Evolutionary conservation across 164 flowering plant genomes (phyloP).

Genomic region (Akebia trifoliata): DNA sequence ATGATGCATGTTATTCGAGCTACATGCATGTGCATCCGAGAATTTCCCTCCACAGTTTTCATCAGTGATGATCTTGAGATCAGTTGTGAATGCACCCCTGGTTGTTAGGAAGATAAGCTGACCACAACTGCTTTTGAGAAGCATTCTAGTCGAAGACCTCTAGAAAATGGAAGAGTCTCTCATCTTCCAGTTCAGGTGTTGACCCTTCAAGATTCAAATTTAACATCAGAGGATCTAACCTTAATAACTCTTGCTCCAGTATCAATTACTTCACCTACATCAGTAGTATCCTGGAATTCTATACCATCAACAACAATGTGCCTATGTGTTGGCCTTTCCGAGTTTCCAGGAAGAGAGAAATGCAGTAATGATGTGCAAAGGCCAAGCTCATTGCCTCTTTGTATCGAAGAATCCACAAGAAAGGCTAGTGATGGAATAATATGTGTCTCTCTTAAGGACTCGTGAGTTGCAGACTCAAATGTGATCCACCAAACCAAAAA

Average conservation of each 20-base stretch:
- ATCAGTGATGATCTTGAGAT: no score
- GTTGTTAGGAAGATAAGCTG: no score
- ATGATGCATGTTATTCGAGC: no score
- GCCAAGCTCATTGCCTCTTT: slow-evolving; percentile 28
- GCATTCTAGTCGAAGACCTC: no score
- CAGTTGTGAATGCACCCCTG: no score
- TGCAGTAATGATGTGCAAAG: slow-evolving; percentile 29
- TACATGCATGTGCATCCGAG: no score
- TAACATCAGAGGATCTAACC: slow-evolving; percentile 83
- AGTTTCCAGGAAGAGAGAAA: slow-evolving; percentile 38
- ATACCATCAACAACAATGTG: slow-evolving; percentile 71
- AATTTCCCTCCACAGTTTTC: no score
- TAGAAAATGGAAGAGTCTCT: slow-evolving; percentile 42
- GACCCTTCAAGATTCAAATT: slow-evolving; percentile 92
- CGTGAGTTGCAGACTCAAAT: no score
- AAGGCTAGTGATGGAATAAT: slow-evolving; percentile 23
- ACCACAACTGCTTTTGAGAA: no score
- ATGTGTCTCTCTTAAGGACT: slow-evolving; percentile 39
- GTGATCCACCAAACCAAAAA: no score
- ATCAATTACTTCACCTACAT: slow-evolving; percentile 72
- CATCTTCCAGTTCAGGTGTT: slow-evolving; percentile 94
- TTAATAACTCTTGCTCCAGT: slow-evolving; percentile 97
- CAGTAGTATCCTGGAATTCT: slow-evolving; percentile 69
- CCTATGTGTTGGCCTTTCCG: slow-evolving; percentile 57
- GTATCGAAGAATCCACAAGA: slow-evolving; percentile 31